Evolutionary conservation across 2,329 filamentous ascomycete genomes (phyloP).

Genomic region (Rasamsonia emersonii): DNA sequence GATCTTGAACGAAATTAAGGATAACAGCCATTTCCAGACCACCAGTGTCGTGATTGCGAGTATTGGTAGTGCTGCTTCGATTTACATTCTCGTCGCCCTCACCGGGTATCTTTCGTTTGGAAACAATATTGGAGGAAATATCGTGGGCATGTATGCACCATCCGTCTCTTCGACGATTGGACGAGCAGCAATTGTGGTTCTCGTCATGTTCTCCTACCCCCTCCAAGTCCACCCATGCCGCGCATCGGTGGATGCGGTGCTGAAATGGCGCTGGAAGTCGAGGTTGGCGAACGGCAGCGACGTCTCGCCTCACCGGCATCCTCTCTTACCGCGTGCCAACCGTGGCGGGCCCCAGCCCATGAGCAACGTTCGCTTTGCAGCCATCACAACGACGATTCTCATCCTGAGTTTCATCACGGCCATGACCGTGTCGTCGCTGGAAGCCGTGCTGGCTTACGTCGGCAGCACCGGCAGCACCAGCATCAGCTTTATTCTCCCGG

Average conservation of each 20-base stretch:
- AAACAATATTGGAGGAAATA: conserved; percentile 81
- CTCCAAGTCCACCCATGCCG: conserved; percentile 93
- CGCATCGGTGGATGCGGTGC: conserved; percentile 87
- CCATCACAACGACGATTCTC: conserved; percentile 80
- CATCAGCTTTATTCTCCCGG: conserved; percentile 94
- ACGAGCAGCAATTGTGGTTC: conserved; percentile 86
- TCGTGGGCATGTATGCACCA: conserved; percentile 79
- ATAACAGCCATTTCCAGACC: conserved; percentile 71
- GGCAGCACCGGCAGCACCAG: conserved; percentile 89
- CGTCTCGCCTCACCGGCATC: conserved; percentile 35
- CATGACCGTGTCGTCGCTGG: conserved; percentile 81
- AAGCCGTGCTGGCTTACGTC: conserved; percentile 88
- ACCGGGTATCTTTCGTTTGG: conserved; percentile 96
- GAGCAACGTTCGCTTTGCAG: conserved; percentile 77
- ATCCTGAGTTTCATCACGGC: conserved; percentile 78
- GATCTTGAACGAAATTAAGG: conserved; percentile 86
- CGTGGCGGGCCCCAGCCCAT: conserved; percentile 54
- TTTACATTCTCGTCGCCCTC: conserved; percentile 86
- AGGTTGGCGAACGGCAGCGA: conserved; percentile 29
- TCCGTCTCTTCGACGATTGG: conserved; percentile 82
- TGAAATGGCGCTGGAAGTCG: conserved; percentile 70
- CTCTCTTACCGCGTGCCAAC: conserved; percentile 29
- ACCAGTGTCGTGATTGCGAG: conserved; percentile 71
- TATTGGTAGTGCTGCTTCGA: conserved; percentile 76
- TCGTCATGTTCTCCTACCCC: conserved; percentile 94